Evolutionary conservation across 345 rosid species (phyloP), one percentile per base, ranked within the genome.

Genomic region (Orychophragmus violaceus): DNA sequence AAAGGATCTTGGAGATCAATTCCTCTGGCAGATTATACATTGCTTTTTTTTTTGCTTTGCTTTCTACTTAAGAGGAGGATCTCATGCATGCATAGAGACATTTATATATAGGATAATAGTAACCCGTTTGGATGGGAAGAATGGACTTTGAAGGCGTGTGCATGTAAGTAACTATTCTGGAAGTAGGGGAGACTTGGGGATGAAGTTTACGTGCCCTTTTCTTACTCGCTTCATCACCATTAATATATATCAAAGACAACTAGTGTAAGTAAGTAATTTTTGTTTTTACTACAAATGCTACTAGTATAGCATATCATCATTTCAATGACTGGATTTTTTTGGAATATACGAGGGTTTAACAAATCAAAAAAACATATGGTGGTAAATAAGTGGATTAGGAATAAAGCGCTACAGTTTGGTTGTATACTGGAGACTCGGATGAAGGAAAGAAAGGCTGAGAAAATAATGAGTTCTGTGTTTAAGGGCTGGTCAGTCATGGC

Each of bases 1-100:
- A 85, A 4, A 88, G 74, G 54, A 91, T 78, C 25, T 60, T 66
- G 10, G 86, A 75, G 50, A 91, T 74, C 64, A 86, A 84, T 16
- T 64, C 83, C 66, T 80, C 81, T 4, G 96, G 96, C 49, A 91
- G 65, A 51, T 6, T 24, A 45, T 68, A 37, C 78, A 75, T 69
- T 54, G 22, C 14, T 33, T 35, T 33, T 0, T 6, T 36, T 12
- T 28, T 30, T 29, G 32, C 32, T 41, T 12, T 45, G 9, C 44
- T 57, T 35, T 52, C 12, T 45, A 45, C 25, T n/a, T 8, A 19
- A 45, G 51, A 44, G 18, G 23, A 17, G 8, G 49, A 44, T 44
- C 48, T 16, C 11, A 14, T 5, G 16, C 8, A 42, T 39, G n/a
- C n/a, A n/a, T n/a, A n/a, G n/a, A n/a, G n/a, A n/a, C 14, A 13